phyloP scores from a whole-genome alignment of 2,329 filamentous ascomycete genomes.

The Neopestalotiopsis sp. region DNA sequence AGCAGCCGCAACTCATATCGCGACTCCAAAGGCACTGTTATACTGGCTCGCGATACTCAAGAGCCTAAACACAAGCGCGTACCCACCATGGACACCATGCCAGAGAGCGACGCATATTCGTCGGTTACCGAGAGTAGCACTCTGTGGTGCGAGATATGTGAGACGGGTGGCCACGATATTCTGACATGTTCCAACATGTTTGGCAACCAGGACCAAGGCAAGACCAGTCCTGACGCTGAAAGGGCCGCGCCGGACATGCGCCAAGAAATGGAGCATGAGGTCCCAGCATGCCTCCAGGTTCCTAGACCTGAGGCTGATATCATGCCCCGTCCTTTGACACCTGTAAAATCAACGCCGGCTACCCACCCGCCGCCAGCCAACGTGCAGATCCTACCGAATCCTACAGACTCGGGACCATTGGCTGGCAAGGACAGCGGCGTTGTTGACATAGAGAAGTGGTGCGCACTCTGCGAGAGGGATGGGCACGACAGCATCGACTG shows the following conservation, averaged over 20 bases:
- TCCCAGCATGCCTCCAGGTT: slow-evolving; percentile 45
- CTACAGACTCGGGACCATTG: slow-evolving; percentile 69
- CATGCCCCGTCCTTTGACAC: slow-evolving; percentile 61
- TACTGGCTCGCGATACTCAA: slow-evolving; percentile 57
- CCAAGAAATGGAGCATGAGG: slow-evolving; percentile 42
- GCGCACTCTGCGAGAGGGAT: slow-evolving; percentile 92
- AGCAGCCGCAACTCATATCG: slow-evolving; percentile 62
- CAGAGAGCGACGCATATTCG: slow-evolving; percentile 72
- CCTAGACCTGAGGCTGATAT: slow-evolving; percentile 45
- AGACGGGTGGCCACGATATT: slow-evolving; percentile 90
- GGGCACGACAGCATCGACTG: slow-evolving; percentile 96
- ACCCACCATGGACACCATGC: slow-evolving; percentile 69
- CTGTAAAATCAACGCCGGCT: slow-evolving; percentile 51
- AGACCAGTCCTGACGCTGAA: slow-evolving; percentile 16
- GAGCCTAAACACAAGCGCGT: slow-evolving; percentile 56
- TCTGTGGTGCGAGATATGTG: slow-evolving; percentile 95
- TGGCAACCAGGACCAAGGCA: slow-evolving; percentile 44
- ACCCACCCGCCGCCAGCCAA: slow-evolving; percentile 42
- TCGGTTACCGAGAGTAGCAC: slow-evolving; percentile 74
- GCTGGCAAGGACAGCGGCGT: slow-evolving; percentile 80
- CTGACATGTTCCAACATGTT: slow-evolving; percentile 94
- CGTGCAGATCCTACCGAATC: slow-evolving; percentile 60
- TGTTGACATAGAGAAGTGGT: slow-evolving; percentile 90
- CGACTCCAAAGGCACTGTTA: slow-evolving; percentile 70
- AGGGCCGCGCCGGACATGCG: slow-evolving; percentile 31